Base-by-base conservation (phyloP, 805 yeast genomes). In the Kuraishia piskuri region DNA sequence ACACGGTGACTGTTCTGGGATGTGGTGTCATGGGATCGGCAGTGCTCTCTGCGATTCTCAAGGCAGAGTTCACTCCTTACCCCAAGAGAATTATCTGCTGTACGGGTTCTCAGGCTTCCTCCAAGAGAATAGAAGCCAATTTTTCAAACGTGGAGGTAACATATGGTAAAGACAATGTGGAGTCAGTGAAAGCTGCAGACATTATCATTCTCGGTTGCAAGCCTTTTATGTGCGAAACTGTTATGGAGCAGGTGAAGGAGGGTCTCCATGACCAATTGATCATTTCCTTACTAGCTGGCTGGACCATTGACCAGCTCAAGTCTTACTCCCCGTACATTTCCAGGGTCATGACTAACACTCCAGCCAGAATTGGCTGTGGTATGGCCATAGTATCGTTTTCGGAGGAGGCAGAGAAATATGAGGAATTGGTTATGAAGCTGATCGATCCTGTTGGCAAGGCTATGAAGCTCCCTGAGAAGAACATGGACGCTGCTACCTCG, bases 11-110 rank as follows among this genome's bases (percentile, higher is more conserved):
- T 19, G 83, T 94, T 26, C 76, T 94, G 53, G 99, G 97, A 37
- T 83, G 96, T 62, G 99, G 99, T 56, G 90, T 88, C 53, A 88
- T 94, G 90, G 98, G 98, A 55, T 86, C 92, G 19, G 97, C 98
- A 10, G 88, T 94, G 49, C 77, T 89, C 31, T 77, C 88, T 12
- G 96, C 98, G 10, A 82, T 88, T 49, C 71, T 88, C 52, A 77
- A 78, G 51, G 66, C 76, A 2, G 56, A 69, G 23, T 75, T 77
- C 57, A 66, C 66, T 20, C 79, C 84, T 4, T 79, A 78, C 54
- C 97, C 98, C 25, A 65, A 76, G 24, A 80, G 76, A 63, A 85
- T 91, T 66, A 77, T 86, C 59, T 89, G 94, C n/a, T 83, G 95
- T 65, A 91, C 88, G 53, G 77, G 78, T 54, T 74, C 83, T 48